phyloP scores from a whole-genome alignment of 192 early-diverging fungal species.

The Jimgerdemannia flammicorona region DNA sequence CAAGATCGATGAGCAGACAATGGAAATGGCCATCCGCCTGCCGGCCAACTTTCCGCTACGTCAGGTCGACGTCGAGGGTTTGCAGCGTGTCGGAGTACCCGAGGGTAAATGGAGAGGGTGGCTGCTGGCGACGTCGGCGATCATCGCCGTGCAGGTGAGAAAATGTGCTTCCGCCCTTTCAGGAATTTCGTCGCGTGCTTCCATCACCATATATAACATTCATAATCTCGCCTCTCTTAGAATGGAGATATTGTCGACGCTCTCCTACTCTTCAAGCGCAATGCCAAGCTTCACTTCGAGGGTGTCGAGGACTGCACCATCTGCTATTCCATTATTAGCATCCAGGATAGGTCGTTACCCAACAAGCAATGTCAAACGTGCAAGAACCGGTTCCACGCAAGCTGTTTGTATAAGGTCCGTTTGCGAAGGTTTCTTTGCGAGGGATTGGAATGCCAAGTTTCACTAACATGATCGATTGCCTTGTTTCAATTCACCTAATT shows the following conservation, averaged over 20 bases:
- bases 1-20: conserved; percentile 71
- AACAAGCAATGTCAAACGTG: conserved; percentile 89
- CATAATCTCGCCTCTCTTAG: conserved; percentile 16
- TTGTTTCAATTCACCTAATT: background rate
- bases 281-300: conserved; percentile 89
- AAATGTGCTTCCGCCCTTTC: conserved; percentile 25
- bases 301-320: conserved; percentile 98
- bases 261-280: conserved; percentile 73
- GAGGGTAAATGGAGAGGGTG: conserved; percentile 65
- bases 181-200: too few species aligned
- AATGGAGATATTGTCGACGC: conserved; percentile 82
- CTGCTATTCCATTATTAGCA: conserved; percentile 94
- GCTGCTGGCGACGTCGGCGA: conserved; percentile 48
- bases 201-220: too few species aligned
- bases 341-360: conserved; percentile 82
- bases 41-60: conserved; percentile 68
- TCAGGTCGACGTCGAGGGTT: conserved; percentile 65
- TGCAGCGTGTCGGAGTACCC: conserved; percentile 61
- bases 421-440: background rate
- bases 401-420: conserved; percentile 85
- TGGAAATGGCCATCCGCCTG: conserved; percentile 71
- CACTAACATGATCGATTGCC: background rate
- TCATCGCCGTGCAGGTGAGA: conserved; percentile 40
- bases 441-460: background rate
- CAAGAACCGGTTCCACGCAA: conserved; percentile 91